Percentiles rank a stretch among this genome's conserved stretches.
phyloP scores from a whole-genome alignment of 1,139 yeast species.

The Suhomyces bokatorum region DNA sequence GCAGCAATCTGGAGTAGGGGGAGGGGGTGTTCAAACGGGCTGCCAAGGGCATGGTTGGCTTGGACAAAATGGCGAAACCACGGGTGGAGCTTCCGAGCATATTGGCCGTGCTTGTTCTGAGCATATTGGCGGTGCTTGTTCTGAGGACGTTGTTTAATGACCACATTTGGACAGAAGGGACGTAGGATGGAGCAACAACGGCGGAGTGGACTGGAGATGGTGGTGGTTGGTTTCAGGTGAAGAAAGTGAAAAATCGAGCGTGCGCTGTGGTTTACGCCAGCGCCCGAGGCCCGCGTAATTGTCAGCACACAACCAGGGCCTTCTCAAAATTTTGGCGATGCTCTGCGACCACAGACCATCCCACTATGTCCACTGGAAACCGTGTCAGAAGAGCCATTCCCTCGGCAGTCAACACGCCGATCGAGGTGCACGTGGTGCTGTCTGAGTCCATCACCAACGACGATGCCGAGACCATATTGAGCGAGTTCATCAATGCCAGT shows the following conservation, averaged over 20 bases:
- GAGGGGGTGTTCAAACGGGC: slow-evolving; percentile 7
- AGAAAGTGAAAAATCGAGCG: slow-evolving; percentile 9
- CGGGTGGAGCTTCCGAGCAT: slow-evolving; percentile 13
- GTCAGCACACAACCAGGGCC: slow-evolving; percentile 1
- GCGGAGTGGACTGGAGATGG: neutral
- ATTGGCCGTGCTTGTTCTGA: slow-evolving; percentile 11
- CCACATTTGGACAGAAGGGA: slow-evolving; percentile 11
- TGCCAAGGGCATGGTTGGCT: slow-evolving; percentile 15
- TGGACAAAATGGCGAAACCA: slow-evolving; percentile 20
- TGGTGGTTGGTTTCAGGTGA: neutral
- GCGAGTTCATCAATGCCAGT: slow-evolving; percentile 46
- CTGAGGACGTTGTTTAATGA: slow-evolving; percentile 11
- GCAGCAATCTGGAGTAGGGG: slow-evolving; percentile 2
- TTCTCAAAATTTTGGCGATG: slow-evolving; percentile 10
- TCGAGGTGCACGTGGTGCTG: slow-evolving; percentile 40
- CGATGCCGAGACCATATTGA: slow-evolving; percentile 48
- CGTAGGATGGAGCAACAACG: too few relatives aligned
- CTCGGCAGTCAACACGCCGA: slow-evolving; percentile 52
- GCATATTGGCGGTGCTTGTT: slow-evolving; percentile 6
- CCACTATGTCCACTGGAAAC: slow-evolving; percentile 15
- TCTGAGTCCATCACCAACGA: slow-evolving; percentile 32
- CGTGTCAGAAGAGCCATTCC: slow-evolving; percentile 39
- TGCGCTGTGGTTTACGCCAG: slow-evolving; percentile 1
- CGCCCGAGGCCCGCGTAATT: neutral
- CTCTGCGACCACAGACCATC: neutral